These are phyloP conservation scores for Halocafeteria seosinensis DNA, from an alignment of 108 stramenopile species.

Conservation along the genomic window DNA sequence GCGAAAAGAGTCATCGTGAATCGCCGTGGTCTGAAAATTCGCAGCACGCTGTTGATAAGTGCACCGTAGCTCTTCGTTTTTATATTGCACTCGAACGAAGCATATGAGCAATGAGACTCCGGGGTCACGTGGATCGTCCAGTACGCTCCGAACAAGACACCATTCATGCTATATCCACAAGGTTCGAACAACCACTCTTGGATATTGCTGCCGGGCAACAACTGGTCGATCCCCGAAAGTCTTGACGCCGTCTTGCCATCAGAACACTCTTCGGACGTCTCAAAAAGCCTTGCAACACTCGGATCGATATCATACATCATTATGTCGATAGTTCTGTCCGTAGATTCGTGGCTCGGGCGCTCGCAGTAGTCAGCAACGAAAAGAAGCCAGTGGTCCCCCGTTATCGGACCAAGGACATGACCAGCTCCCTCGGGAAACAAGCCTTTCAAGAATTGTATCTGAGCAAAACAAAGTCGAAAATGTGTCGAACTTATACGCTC, in stretches of 20 bases:
- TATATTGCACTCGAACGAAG: slow-evolving; percentile 94
- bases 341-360: slow-evolving; percentile 48
- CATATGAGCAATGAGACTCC: slow-evolving; percentile 79
- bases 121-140: slow-evolving; percentile 98
- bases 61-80: slow-evolving; percentile 60
- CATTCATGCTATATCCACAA: slow-evolving; percentile 61
- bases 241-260: neutral
- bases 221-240: neutral
- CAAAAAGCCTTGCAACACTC: neutral
- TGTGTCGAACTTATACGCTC: too few relatives aligned
- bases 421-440: slow-evolving; percentile 60
- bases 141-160: slow-evolving; percentile 45
- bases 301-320: slow-evolving; percentile 99
- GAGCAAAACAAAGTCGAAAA: slow-evolving; percentile 15
- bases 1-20: slow-evolving; percentile 97
- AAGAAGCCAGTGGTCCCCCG: slow-evolving; percentile 96
- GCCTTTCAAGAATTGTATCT: neutral
- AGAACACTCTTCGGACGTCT: slow-evolving; percentile 1
- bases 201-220: slow-evolving; percentile 81
- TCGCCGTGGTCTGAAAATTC: slow-evolving; percentile 78
- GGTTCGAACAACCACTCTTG: slow-evolving; percentile 82
- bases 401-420: slow-evolving; percentile 92
- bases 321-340: slow-evolving; percentile 91
- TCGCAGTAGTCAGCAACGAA: slow-evolving; percentile 93
- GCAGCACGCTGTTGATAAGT: slow-evolving; percentile 77